Evolutionary conservation across 179 eudicot genomes (phyloP), one percentile per base, ranked within the genome.

Genomic region (Patellifolia procumbens): DNA sequence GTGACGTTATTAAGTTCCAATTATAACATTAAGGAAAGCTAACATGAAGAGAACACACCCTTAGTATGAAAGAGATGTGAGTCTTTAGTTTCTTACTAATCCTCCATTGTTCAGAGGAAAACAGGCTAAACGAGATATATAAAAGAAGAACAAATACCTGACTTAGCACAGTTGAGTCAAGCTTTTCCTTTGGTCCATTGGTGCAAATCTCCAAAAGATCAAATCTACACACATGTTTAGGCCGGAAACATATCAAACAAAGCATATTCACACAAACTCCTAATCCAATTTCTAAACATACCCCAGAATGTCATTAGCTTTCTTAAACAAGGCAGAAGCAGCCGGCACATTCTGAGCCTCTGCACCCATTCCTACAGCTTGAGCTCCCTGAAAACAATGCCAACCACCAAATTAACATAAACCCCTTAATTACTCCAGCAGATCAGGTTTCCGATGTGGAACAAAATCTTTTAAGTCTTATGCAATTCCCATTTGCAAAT

Each of bases 171-270:
- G 98, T 94, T 74, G 97, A 92, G 85, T 92, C 89, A 71, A 94
- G 90, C 93, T 92, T 92, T 74, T 91, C 98, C 84, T 94, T 94
- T 51, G 97, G 97, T 58, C 98, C 97, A 85, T 86, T 92, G 49
- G 79, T 77, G 87, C 97, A 94, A 73, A 87, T 85, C 75, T 94
- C 97, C 87, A 92, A 78, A 71, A 91, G 91, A 88, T 94, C 97
- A 85, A 87, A 94, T 83, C 98, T 94, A 78, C 79, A 85, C 13
- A 62, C 13, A 62, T 34, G 9, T 35, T 22, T 15, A 60, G 46
- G 20, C 43, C 39, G 17, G 22, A 68, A 66, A 26, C 19, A 39
- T 75, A 66, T 68, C 66, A 72, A n/a, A 71, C 37, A 71, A 20
- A 58, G 26, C 66, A 49, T 26, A 22, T 0, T 24, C 19, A 29